Conservation (phyloP, 768 basidiomycete genomes). For the Jaapia argillacea region DNA sequence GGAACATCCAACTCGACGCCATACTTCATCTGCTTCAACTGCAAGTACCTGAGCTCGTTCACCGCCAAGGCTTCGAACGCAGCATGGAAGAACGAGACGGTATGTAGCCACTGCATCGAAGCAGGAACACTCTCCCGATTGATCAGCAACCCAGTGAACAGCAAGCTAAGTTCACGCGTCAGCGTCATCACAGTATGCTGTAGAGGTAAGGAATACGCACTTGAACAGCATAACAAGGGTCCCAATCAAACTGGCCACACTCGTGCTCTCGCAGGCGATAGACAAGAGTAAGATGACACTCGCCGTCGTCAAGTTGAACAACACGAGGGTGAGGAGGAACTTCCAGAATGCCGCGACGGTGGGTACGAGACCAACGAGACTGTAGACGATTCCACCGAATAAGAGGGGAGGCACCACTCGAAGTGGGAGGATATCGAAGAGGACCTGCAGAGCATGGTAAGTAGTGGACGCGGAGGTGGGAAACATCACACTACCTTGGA, state of each 20-base stretch:
- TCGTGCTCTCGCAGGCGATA: constrained; percentile 77
- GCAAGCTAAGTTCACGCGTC: constrained; percentile 40
- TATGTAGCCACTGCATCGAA: constrained; percentile 78
- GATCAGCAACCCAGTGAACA: constrained; percentile 93
- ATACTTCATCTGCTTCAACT: constrained; percentile 86
- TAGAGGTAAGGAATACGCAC: constrained; percentile 36
- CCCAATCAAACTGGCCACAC: constrained; percentile 89
- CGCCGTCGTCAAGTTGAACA: constrained; percentile 96
- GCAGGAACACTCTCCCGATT: constrained; percentile 80
- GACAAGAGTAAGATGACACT: constrained; percentile 87
- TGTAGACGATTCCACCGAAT: constrained; percentile 93
- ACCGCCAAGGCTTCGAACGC: constrained; percentile 97
- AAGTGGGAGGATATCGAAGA: constrained; percentile 94
- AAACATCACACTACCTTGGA: constrained; percentile 54
- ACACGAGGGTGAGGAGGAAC: constrained; percentile 89
- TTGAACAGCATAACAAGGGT: constrained; percentile 98
- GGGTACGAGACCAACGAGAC: constrained; percentile 90
- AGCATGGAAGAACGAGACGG: constrained; percentile 95
- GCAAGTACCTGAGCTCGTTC: constrained; percentile 90
- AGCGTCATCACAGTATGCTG: constrained; percentile 3
- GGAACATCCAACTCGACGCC: constrained; percentile 96
- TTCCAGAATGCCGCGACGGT: constrained; percentile 92
- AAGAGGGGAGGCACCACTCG: constrained; percentile 92
- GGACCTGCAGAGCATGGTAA: constrained; percentile 38
- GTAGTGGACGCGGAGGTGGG: not conserved